Evolutionary conservation across 148 eudicot genomes (phyloP).

Genomic region (Diospyros kaki): DNA sequence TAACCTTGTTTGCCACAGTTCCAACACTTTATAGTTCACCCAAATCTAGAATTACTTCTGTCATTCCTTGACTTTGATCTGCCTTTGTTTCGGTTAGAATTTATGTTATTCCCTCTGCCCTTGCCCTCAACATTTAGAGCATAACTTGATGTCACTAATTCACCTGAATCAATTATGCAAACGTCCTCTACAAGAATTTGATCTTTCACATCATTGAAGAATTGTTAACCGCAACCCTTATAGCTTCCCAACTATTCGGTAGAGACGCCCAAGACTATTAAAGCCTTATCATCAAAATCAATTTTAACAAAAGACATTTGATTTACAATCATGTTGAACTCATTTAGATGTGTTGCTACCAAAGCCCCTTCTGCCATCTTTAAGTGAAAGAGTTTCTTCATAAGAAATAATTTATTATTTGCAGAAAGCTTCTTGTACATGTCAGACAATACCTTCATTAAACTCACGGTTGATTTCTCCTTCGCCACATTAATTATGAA

Average conservation of each 20-base stretch:
- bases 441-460: neutral
- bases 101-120: neutral
- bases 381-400: neutral
- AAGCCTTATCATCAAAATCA: neutral
- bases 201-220: neutral
- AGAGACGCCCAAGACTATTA: neutral
- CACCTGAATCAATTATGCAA: neutral
- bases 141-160: neutral
- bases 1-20: no score
- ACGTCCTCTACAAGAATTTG: neutral
- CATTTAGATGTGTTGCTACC: neutral
- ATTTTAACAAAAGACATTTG: neutral
- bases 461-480: neutral
- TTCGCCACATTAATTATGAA: neutral
- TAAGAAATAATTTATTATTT: neutral
- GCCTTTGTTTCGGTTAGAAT: no score
- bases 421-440: neutral
- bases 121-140: neutral
- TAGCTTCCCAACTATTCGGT: neutral
- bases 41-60: no score
- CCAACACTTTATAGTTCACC: no score
- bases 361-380: neutral
- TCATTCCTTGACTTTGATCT: no score
- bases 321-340: no score
- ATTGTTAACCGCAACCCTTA: neutral